These are phyloP conservation scores for Elymus sibiricus DNA, from an alignment of 176 grass and related monocot genomes.

Conservation along the genomic window DNA sequence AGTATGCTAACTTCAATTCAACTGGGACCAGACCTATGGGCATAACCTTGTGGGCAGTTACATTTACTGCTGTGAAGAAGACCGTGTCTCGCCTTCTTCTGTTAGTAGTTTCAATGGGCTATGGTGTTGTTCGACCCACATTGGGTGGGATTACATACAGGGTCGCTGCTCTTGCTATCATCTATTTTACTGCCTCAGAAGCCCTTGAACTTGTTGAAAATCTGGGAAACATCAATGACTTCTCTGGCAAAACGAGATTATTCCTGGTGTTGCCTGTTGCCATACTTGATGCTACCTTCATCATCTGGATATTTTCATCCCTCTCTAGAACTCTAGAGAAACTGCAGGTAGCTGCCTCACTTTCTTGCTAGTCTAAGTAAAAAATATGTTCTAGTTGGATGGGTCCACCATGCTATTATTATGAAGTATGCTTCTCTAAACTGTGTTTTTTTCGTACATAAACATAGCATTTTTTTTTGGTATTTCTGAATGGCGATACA, in stretches of 20 bases:
- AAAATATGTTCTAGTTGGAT: constrained; percentile 2
- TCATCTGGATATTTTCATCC: constrained; percentile 99
- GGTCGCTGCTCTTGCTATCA: constrained; percentile 65
- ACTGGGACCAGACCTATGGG: constrained; percentile 88
- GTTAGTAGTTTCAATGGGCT: constrained; percentile 95
- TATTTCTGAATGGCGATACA: background rate
- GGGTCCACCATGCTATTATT: background rate
- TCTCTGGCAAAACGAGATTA: constrained; percentile 89
- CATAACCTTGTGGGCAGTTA: constrained; percentile 98
- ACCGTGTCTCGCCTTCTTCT: constrained; percentile 92
- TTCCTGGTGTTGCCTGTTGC: constrained; percentile 96
- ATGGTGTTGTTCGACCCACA: constrained; percentile 77
- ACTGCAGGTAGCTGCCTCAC: constrained; percentile 67
- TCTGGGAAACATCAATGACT: constrained; percentile 97
- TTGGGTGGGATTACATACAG: constrained; percentile 84
- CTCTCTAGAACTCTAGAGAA: constrained; percentile 98
- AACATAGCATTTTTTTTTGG: background rate
- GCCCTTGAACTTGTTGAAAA: constrained; percentile 93
- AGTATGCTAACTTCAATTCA: constrained; percentile 95
- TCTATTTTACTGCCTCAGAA: constrained; percentile 95
- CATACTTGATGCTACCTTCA: constrained; percentile 94
- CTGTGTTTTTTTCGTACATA: background rate
- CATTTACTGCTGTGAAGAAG: constrained; percentile 97
- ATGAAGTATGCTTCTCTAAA: background rate
- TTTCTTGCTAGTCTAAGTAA: constrained; percentile 13